Percentiles rank a stretch among this genome's conserved stretches.
Evolutionary conservation across 23 red algal species (phyloP).

Genomic region (Cyanidioschyzon merolae): DNA sequence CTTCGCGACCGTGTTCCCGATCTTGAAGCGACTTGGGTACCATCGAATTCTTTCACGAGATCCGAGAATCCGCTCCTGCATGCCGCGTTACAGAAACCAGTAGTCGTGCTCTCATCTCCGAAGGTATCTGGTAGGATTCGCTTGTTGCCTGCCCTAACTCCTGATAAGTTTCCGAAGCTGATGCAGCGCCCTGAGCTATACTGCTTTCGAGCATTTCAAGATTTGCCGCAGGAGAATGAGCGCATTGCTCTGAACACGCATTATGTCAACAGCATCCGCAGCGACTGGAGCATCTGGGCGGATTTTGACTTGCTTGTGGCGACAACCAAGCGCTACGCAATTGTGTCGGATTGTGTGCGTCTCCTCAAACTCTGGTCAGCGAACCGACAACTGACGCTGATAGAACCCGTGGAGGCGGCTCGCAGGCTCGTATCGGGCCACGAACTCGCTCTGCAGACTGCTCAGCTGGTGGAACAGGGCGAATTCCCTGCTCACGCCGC

Average conservation of each 20-base stretch:
- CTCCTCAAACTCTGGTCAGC: not conserved
- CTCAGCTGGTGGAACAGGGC: not conserved
- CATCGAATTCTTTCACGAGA: not conserved
- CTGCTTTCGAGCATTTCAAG: not conserved
- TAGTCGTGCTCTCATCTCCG: not conserved
- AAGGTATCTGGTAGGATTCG: not conserved
- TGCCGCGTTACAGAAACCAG: conserved; percentile 3
- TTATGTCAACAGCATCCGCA: not conserved
- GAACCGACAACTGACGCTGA: not conserved
- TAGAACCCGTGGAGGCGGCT: not conserved
- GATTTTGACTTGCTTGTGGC: not conserved
- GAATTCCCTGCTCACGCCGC: not conserved
- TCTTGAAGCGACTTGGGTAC: not conserved
- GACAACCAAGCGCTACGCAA: not conserved
- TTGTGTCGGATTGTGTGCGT: not conserved
- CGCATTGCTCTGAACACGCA: not conserved
- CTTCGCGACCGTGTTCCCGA: not conserved
- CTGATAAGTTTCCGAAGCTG: not conserved
- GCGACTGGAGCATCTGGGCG: not conserved
- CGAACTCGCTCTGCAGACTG: not conserved
- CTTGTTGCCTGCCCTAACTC: not conserved
- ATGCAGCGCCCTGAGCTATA: not conserved
- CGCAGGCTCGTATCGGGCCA: not conserved
- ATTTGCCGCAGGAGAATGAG: not conserved
- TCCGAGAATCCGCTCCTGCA: not conserved